Base-by-base conservation (phyloP, 164 flowering plant species). In the Macadamia integrifolia region DNA sequence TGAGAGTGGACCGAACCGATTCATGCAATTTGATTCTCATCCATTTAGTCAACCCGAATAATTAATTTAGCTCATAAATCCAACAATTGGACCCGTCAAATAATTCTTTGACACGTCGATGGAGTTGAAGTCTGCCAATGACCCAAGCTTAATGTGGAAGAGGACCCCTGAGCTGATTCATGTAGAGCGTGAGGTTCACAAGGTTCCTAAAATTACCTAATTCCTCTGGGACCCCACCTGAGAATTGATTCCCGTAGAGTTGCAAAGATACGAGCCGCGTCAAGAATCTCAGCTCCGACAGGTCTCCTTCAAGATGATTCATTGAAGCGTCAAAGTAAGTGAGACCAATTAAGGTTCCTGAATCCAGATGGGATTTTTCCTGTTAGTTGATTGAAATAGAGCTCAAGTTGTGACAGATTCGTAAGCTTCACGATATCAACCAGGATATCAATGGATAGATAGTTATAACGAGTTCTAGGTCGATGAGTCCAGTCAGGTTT, bases 61-160 rank as follows among this genome's bases (percentile, higher is more conserved):
- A 23, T 23, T 23, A 23, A 23, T 23, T 23, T 23, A 23, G 23
- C 0, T 0, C 23, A 23, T 0, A 23, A 23, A 23, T 23, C 23
- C 23, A 23, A 23, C 23, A 23, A 95, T 89, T 9, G 83, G 75
- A n/a, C 98, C 99, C 0, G 87, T 77, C 6, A 92, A 66, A 13
- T 31, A 42, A 72, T 95, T 95, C 64, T 83, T 88, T 0, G 98
- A 83, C 3, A 82, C 90, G 52, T 95, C 99, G 17, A 94, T 90
- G 84, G 78, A 89, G 52, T 77, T 50, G 61, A 95, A 89, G 0
- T 89, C 82, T 5, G 94, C 71, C 94, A 91, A 92, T 0, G 97
- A 90, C 1, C 97, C 98, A 0, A 95, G 82, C 62, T 72, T 77
- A 62, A 62, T 62, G 78, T 40, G 98, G 99, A 1, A 95, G 76